Percentiles rank a stretch among this genome's conserved stretches.
Conservation (phyloP, 1,284 basidiomycete genomes). For the Heliocybe sulcata region DNA sequence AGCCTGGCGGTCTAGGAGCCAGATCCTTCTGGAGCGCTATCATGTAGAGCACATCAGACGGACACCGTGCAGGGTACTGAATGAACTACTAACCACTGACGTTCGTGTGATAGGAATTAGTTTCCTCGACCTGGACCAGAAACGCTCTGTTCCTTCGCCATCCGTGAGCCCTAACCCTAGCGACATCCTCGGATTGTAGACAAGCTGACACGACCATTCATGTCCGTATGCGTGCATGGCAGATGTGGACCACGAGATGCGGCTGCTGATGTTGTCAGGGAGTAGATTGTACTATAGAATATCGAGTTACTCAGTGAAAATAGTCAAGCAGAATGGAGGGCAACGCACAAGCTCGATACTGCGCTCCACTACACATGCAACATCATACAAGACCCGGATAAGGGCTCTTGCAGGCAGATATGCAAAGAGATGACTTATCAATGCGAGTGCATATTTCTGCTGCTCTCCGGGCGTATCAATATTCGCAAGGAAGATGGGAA, state of each 20-base stretch:
- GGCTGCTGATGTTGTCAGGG: conserved; percentile 1
- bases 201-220: conserved; percentile 16
- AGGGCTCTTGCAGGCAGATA: conserved; percentile 11
- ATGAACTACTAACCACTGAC: too few species aligned
- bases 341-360: not conserved
- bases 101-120: too few species aligned
- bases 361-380: conserved; percentile 14
- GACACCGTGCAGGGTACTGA: too few species aligned
- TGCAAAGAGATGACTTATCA: conserved; percentile 12
- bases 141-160: conserved; percentile 17
- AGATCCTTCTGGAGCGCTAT: conserved; percentile 3
- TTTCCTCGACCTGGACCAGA: conserved; percentile 10
- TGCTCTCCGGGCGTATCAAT: conserved; percentile 15
- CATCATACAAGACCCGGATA: conserved; percentile 15
- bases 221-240: conserved; percentile 18
- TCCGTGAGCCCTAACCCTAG: conserved; percentile 15
- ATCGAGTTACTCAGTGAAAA: too few species aligned
- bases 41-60: too few species aligned
- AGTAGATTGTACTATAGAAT: conserved; percentile 4
- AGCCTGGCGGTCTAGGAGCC: conserved; percentile 8
- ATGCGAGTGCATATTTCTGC: conserved; percentile 15
- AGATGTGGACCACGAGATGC: conserved; percentile 11
- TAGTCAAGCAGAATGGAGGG: too few species aligned
- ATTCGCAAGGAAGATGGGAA: conserved; percentile 15
- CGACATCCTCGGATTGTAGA: conserved; percentile 16